Percentiles rank a stretch among this genome's conserved stretches.
Conservation (phyloP, 208 protist genomes). For the Crithidia thermophila region DNA sequence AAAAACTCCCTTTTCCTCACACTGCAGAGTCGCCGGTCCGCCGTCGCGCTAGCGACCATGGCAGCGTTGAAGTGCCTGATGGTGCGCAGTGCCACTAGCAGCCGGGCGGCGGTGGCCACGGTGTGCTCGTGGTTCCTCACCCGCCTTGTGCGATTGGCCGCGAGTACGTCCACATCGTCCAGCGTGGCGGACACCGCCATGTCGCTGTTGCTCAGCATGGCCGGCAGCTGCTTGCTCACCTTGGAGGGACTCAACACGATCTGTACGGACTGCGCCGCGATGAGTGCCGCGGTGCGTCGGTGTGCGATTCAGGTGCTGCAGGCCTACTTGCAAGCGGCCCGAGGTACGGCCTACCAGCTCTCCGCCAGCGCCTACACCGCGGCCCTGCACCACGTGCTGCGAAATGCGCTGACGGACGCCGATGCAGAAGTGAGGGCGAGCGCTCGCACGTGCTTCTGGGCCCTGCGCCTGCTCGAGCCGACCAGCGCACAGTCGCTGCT, state of each 20-base stretch:
- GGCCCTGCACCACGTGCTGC: conserved; percentile 43
- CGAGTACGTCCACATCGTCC: conserved; percentile 26
- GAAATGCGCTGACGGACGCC: conserved; percentile 45
- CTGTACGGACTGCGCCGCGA: conserved; percentile 40
- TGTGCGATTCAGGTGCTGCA: conserved; percentile 42
- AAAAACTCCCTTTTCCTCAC: conserved; percentile 43
- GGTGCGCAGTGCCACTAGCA: background rate
- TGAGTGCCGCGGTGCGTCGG: conserved; percentile 35
- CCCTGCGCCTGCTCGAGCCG: conserved; percentile 48
- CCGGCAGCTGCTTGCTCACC: conserved; percentile 39
- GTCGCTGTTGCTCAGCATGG: conserved; percentile 35
- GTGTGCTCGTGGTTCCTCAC: conserved; percentile 59
- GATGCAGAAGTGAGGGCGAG: conserved; percentile 40
- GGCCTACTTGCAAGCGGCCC: conserved; percentile 36
- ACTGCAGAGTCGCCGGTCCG: conserved; percentile 49
- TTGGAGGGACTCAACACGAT: conserved; percentile 43
- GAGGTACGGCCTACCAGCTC: conserved; percentile 42
- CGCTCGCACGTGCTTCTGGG: conserved; percentile 50
- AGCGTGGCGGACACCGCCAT: conserved; percentile 29
- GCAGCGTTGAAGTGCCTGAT: conserved; percentile 15
- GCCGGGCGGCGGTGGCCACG: conserved; percentile 9
- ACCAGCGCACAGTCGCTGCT: conserved; percentile 37
- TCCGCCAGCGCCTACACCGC: conserved; percentile 35
- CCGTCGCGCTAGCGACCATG: conserved; percentile 15
- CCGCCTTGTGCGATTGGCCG: conserved; percentile 39